A percentile compares a stretch with the other conserved stretches of the same genome.
phyloP scores from a whole-genome alignment of 2,329 filamentous ascomycete species.

The Stenocarpella maydis region DNA sequence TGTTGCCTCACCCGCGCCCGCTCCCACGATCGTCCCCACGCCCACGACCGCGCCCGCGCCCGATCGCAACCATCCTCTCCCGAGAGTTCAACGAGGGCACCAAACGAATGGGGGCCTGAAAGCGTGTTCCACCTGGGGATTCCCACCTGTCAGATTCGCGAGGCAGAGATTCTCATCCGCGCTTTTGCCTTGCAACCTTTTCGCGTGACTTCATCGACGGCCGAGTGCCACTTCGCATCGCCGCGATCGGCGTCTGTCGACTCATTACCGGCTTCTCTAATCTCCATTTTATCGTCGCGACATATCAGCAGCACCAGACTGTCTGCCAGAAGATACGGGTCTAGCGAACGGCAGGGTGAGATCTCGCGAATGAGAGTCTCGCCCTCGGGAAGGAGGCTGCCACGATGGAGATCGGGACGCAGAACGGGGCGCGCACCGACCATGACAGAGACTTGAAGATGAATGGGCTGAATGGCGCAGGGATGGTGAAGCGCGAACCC shows the following conservation, averaged over 20 bases:
- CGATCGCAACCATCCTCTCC: background rate
- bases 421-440: constrained; percentile 62
- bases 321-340: background rate
- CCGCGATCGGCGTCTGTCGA: constrained; percentile 13
- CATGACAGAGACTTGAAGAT: constrained; percentile 59
- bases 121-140: constrained; percentile 9
- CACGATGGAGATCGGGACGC: constrained; percentile 52
- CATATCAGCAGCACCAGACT: background rate
- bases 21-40: background rate
- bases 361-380: constrained; percentile 36
- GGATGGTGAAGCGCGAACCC: constrained; percentile 40
- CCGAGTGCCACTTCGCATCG: constrained; percentile 2
- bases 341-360: constrained; percentile 34
- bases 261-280: background rate
- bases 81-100: background rate
- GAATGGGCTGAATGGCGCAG: constrained; percentile 55
- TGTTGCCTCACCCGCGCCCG: constrained; percentile 5
- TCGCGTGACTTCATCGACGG: constrained; percentile 1
- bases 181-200: constrained; percentile 18
- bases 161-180: constrained; percentile 1
- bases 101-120: constrained; percentile 17
- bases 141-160: constrained; percentile 3
- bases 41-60: constrained; percentile 4
- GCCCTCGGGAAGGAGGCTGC: constrained; percentile 33
- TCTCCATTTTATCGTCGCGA: no score